Evolutionary conservation across 2,329 filamentous ascomycete species (phyloP), one percentile per base, ranked within the genome.

Genomic region (Phaeosphaeria sp.): DNA sequence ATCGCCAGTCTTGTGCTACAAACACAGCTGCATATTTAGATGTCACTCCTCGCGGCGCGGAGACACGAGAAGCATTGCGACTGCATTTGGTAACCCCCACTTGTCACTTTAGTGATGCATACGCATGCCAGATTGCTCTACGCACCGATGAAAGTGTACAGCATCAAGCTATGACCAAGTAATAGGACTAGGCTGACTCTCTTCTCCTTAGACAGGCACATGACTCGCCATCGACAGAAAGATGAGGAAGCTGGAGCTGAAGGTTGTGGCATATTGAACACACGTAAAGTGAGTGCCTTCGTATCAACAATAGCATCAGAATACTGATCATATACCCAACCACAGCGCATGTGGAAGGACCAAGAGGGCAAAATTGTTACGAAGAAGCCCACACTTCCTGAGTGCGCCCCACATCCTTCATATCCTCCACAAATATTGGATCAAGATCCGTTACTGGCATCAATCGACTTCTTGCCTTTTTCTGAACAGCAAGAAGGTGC

Each of bases 321-420:
- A 22, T 17, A 7, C 46, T 62, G 44, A 59, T 8, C 8, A 7
- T 18, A 17, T 33, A 1, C 30, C n/a, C 11, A 15, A 25, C 39
- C 8, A 24, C 86, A 86, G 64, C 78, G 84, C 49, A 78, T 83
- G 64, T 86, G 84, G 84, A 84, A 83, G 67, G 83, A 84, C 62
- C 73, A 78, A 30, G 79, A 84, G 55, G 84, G 84, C 18, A 80
- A 78, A 44, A 81, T 87, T 24, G 84, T 86, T 18, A 78, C 81
- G 13, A 80, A 79, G 53, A 74, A 74, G 30, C 77, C 77, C 43
- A 54, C 60, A 7, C 47, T 74, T 24, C 61, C 61, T 18, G 54
- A 57, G 4, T 50, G 59, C 24, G 48, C 27, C 2, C 53, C 64
- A 39, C 65, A 20, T 7, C 43, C 61, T 24, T 56, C 56, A 13